A percentile compares a stretch with the other conserved stretches of the same genome.
Evolutionary conservation across 805 yeast genomes (phyloP).

Genomic region (Zygosaccharomyces siamensis): DNA sequence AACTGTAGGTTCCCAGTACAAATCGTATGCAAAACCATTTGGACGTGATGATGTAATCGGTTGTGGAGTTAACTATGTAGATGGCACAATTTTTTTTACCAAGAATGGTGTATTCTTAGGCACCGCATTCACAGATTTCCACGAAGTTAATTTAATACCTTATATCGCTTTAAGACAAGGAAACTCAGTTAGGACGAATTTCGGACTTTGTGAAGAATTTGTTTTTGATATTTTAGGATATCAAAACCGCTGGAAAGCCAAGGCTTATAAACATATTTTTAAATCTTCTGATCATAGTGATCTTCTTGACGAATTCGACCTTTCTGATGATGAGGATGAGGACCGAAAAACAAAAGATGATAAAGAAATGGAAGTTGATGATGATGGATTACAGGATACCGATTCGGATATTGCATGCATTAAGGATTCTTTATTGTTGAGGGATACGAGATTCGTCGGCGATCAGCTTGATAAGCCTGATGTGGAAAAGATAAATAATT

Average conservation of each 20-base stretch:
- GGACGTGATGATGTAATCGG: constrained; percentile 67
- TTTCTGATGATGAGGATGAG: constrained; percentile 14
- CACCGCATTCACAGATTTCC: constrained; percentile 46
- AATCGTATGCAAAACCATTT: constrained; percentile 34
- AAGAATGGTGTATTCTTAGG: constrained; percentile 71
- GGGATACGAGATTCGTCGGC: constrained; percentile 22
- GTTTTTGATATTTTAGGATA: constrained; percentile 56
- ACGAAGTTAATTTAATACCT: constrained; percentile 44
- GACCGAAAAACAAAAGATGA: constrained; percentile 15
- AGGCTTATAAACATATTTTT: constrained; percentile 32
- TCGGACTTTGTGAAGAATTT: constrained; percentile 49
- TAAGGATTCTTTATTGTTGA: constrained; percentile 11
- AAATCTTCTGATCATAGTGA: constrained; percentile 12
- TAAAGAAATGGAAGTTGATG: constrained; percentile 30
- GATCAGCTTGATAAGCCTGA: constrained; percentile 24
- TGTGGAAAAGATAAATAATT: constrained; percentile 18
- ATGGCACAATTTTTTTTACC: constrained; percentile 64
- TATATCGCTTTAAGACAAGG: constrained; percentile 39
- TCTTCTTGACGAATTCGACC: constrained; percentile 11
- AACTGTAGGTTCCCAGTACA: constrained; percentile 21
- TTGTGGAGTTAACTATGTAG: constrained; percentile 71
- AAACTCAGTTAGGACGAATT: constrained; percentile 34
- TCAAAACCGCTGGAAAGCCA: constrained; percentile 42
- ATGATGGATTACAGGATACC: constrained; percentile 27
- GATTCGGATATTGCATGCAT: constrained; percentile 14